Conservation (phyloP, 176 grass and related monocot species). For the Elymus sibiricus region DNA sequence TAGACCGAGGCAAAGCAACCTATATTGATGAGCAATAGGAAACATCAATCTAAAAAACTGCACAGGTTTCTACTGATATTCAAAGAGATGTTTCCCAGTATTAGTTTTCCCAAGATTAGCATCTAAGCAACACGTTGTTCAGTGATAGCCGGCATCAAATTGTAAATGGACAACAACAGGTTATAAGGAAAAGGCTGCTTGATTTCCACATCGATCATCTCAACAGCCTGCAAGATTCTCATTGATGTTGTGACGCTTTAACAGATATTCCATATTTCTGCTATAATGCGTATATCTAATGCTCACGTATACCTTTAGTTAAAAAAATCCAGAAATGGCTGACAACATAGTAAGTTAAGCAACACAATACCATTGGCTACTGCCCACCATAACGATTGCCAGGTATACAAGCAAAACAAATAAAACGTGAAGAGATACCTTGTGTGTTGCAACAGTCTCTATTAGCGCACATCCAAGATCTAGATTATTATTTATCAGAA, state of each 20-base stretch:
- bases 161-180: too few relatives aligned
- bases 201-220: slow-evolving; percentile 86
- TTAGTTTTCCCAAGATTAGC: too few relatives aligned
- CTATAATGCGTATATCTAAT: neutral
- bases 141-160: too few relatives aligned
- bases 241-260: slow-evolving; percentile 1
- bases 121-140: too few relatives aligned
- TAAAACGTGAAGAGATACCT: slow-evolving; percentile 45
- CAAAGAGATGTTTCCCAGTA: too few relatives aligned
- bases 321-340: neutral
- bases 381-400: neutral
- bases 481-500: slow-evolving; percentile 84
- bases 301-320: neutral
- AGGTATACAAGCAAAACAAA: neutral
- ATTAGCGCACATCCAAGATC: slow-evolving; percentile 94
- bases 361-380: neutral
- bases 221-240: slow-evolving; percentile 61
- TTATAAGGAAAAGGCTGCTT: slow-evolving; percentile 38
- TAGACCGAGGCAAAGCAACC: too few relatives aligned
- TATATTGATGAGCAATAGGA: too few relatives aligned
- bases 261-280: neutral
- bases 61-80: too few relatives aligned
- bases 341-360: neutral
- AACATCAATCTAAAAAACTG: too few relatives aligned
- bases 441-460: slow-evolving; percentile 86